A percentile compares a stretch with the other conserved stretches of the same genome.
Evolutionary conservation across 2,329 filamentous ascomycete genomes (phyloP).

Genomic region (Torrubiella hemipterigena): DNA sequence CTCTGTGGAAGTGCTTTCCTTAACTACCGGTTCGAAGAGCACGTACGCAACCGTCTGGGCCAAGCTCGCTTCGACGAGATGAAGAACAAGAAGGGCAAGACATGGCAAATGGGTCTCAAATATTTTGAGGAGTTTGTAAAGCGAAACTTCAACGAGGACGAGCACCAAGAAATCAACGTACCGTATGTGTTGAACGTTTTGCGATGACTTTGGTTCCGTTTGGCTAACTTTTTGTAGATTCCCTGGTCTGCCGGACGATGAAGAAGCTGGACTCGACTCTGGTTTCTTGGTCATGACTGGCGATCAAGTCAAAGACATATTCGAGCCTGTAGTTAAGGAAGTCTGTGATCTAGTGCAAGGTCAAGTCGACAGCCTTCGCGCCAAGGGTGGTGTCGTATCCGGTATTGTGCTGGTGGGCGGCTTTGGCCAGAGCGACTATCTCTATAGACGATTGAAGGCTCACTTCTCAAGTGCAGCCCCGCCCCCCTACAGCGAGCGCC

Average conservation of each 20-base stretch:
- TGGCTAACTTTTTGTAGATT: conserved; percentile 32
- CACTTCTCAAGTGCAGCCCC: conserved; percentile 52
- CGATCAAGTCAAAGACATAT: conserved; percentile 59
- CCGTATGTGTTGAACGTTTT: conserved; percentile 34
- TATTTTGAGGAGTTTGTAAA: conserved; percentile 83
- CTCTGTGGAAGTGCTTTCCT: conserved; percentile 69
- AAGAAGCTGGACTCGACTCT: conserved; percentile 61
- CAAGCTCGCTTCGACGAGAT: conserved; percentile 58
- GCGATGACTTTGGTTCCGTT: not conserved
- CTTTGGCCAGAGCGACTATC: conserved; percentile 68
- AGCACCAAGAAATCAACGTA: conserved; percentile 65
- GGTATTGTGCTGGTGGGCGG: conserved; percentile 76
- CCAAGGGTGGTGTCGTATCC: conserved; percentile 49
- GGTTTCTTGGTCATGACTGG: conserved; percentile 65
- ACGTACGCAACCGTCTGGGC: conserved; percentile 57
- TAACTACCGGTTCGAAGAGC: conserved; percentile 71
- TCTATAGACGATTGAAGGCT: conserved; percentile 57
- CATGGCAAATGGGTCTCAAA: conserved; percentile 66
- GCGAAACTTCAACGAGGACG: conserved; percentile 70
- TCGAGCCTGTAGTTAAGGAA: conserved; percentile 62
- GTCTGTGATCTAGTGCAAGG: conserved; percentile 57
- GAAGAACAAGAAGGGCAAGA: conserved; percentile 66
- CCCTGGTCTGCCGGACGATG: conserved; percentile 66
- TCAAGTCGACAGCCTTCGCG: conserved; percentile 51
- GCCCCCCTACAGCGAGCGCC: conserved; percentile 55